Evolutionary conservation across 2,329 filamentous ascomycete genomes (phyloP), one percentile per base, ranked within the genome.

Genomic region (Colletotrichum tofieldiae): DNA sequence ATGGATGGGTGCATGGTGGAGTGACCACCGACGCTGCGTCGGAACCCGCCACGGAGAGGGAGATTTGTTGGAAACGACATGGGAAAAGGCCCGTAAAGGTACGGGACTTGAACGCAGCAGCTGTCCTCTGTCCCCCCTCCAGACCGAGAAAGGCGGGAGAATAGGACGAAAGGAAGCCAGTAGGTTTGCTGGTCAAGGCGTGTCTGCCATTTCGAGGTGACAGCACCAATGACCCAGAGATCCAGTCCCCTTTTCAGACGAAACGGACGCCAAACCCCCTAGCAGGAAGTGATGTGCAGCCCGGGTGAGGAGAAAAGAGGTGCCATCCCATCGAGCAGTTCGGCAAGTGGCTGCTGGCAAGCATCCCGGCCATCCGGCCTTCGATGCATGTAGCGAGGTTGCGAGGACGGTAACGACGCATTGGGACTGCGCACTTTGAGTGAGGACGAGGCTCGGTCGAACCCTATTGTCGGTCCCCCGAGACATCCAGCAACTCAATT

Each of bases 1-100:
- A 62, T 56, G 51, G 51, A 64, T 65, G 66, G 59, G 14, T 69
- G 67, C 12, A 70, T 64, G 62, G 67, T 69, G 65, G 69, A 72
- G 65, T 72, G 69, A 72, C 65, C 45, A 60, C 43, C 23, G 26
- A 54, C 45, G 47, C 39, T 35, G 45, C 54, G 61, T 52, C 64
- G 64, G 64, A 71, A 41, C 14, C 68, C 64, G 64, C 41, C 64
- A 51, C 45, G 26, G 41, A 23, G n/a, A 39, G 51, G 43, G 29
- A 72, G 26, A 51, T n/a, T 49, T 39, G 32, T 52, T 51, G 47
- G 41, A 45, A 67, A 51, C 47, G 56, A 49, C 55, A 55, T 26
- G n/a, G 64, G 41, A 7, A 26, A 51, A 62, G 16, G 29, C 32
- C 29, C 29, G 41, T 47, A 37, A 9, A 18, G 43, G n/a, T 14